These are phyloP conservation scores for Ceratocystis smalleyi DNA, from an alignment of 2,329 filamentous ascomycete genomes.

Conservation along the genomic window DNA sequence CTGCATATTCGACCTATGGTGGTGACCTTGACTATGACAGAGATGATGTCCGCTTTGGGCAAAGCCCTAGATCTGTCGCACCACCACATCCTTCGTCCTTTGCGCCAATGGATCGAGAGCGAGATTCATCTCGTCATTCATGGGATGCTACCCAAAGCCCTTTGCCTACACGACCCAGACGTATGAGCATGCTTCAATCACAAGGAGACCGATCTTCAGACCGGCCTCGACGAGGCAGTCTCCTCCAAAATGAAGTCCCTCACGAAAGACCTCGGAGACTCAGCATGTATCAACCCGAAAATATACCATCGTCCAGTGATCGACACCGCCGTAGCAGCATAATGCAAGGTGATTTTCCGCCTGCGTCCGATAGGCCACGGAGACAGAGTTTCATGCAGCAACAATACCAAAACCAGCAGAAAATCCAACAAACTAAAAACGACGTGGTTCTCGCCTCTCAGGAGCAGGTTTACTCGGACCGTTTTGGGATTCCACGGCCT, in stretches of 20 bases:
- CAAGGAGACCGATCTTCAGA: not conserved
- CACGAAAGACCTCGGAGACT: constrained; percentile 4
- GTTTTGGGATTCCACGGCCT: constrained; percentile 9
- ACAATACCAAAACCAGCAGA: constrained; percentile 6
- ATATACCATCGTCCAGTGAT: not conserved
- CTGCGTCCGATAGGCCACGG: not conserved
- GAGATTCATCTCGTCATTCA: constrained; percentile 2
- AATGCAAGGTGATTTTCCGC: not conserved
- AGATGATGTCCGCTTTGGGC: not conserved
- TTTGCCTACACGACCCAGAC: not conserved
- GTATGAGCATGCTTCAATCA: not conserved
- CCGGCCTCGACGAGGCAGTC: constrained; percentile 4
- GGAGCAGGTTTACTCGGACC: not conserved
- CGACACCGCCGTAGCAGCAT: constrained; percentile 3
- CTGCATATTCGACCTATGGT: constrained; percentile 4
- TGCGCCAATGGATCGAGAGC: constrained; percentile 2
- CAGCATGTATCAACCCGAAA: constrained; percentile 2
- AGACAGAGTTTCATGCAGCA: constrained; percentile 8
- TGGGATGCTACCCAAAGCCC: constrained; percentile 6
- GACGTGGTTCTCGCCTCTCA: not conserved
- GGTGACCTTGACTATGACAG: constrained; percentile 1
- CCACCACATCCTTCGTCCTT: not conserved
- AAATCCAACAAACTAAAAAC: constrained; percentile 7
- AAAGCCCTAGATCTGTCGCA: constrained; percentile 1
- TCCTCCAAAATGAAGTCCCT: constrained; percentile 5